phyloP scores from a whole-genome alignment of 345 rosid species.

The Eucalyptus shirleyi region DNA sequence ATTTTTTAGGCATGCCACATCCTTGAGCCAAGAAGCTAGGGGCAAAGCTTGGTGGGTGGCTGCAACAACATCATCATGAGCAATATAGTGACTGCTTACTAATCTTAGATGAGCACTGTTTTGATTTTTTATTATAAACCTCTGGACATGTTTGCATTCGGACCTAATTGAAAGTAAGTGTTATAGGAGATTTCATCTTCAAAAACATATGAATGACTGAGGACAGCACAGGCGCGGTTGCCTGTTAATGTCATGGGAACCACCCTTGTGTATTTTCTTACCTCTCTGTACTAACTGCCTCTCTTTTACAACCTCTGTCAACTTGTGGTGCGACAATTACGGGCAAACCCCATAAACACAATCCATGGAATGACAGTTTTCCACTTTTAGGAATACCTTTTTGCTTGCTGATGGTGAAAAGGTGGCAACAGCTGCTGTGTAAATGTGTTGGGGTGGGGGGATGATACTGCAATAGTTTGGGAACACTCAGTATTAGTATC shows the following conservation, averaged over 20 bases:
- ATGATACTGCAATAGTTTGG: neutral
- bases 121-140: neutral
- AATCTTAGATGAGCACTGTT: neutral
- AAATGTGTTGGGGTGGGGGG: neutral
- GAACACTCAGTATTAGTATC: neutral
- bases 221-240: neutral
- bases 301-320: too few relatives aligned
- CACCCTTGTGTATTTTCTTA: neutral
- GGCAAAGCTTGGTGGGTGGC: neutral
- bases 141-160: neutral
- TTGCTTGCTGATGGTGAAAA: neutral
- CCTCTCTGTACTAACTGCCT: neutral
- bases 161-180: neutral
- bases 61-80: neutral
- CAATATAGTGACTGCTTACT: neutral
- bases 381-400: neutral
- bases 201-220: neutral
- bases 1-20: neutral
- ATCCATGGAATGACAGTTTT: neutral
- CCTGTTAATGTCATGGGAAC: neutral
- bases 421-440: neutral
- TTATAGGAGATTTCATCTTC: neutral
- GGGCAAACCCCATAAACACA: neutral
- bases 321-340: neutral
- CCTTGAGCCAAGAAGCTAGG: neutral